Conservation (phyloP, 2,329 filamentous ascomycete species). For the Albifimbria verrucaria region DNA sequence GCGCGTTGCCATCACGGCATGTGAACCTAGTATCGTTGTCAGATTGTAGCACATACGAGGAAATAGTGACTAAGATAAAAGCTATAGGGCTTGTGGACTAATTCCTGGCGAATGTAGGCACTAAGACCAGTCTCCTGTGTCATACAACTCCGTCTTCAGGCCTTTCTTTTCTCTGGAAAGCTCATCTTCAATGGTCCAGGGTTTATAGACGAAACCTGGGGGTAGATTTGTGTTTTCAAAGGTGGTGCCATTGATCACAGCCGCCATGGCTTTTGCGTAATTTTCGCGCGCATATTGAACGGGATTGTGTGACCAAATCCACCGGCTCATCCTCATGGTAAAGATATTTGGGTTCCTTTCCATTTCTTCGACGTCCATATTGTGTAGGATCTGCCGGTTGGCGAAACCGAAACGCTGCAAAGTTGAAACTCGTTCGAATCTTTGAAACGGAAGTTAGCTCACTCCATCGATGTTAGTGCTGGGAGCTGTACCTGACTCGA, state of each 20-base stretch:
- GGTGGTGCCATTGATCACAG: not conserved
- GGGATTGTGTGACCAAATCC: conserved; percentile 1
- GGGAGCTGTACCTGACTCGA: not conserved
- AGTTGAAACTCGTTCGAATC: not conserved
- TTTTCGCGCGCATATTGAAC: not conserved
- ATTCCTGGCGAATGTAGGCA: no score
- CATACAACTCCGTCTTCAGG: not conserved
- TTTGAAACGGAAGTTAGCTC: not conserved
- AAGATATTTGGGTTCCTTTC: not conserved
- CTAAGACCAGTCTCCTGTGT: not conserved
- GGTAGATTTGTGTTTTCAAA: not conserved
- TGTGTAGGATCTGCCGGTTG: not conserved
- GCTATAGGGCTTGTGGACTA: no score
- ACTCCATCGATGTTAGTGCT: not conserved
- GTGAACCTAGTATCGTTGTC: no score
- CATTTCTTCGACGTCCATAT: not conserved
- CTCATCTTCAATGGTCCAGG: not conserved
- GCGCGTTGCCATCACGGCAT: no score
- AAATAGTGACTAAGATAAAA: no score
- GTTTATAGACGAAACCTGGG: not conserved
- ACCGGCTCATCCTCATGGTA: not conserved
- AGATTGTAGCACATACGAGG: no score
- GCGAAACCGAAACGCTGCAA: conserved; percentile 1
- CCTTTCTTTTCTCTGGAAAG: not conserved
- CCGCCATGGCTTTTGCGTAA: not conserved